A percentile compares a stretch with the other conserved stretches of the same genome.
phyloP scores from a whole-genome alignment of 345 rosid genomes.

The Garcia nutans region DNA sequence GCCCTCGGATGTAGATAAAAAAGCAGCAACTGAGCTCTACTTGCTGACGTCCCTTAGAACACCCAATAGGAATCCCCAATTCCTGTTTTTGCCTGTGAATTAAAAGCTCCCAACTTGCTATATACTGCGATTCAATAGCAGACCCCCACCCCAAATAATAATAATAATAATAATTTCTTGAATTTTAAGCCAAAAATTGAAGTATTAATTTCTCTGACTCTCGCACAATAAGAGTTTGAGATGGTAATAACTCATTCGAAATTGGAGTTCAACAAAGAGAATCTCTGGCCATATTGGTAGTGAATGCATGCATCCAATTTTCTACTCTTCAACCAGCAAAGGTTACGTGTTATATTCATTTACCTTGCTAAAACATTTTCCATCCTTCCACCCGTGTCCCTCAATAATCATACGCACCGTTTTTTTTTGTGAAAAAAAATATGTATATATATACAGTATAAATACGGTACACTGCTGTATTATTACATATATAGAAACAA shows the following conservation, averaged over 20 bases:
- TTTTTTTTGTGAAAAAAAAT: too few relatives aligned
- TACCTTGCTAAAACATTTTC: background rate
- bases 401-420: background rate
- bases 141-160: background rate
- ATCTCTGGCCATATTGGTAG: background rate
- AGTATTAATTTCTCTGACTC: too few relatives aligned
- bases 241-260: background rate
- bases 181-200: background rate
- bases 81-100: background rate
- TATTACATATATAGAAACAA: too few relatives aligned
- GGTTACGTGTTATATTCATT: background rate
- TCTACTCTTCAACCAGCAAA: background rate
- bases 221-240: too few relatives aligned
- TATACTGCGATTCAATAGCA: background rate
- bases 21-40: conserved; percentile 26
- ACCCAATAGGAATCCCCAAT: conserved; percentile 12
- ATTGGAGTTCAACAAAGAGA: background rate
- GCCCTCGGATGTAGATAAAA: background rate
- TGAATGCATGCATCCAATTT: background rate
- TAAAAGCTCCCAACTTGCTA: background rate
- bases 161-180: background rate
- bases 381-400: background rate
- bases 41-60: conserved; percentile 18
- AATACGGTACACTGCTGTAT: background rate
- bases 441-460: background rate